These are phyloP conservation scores for Yamadazyma triangularis DNA, from an alignment of 1,139 yeast species.

Conservation along the genomic window DNA sequence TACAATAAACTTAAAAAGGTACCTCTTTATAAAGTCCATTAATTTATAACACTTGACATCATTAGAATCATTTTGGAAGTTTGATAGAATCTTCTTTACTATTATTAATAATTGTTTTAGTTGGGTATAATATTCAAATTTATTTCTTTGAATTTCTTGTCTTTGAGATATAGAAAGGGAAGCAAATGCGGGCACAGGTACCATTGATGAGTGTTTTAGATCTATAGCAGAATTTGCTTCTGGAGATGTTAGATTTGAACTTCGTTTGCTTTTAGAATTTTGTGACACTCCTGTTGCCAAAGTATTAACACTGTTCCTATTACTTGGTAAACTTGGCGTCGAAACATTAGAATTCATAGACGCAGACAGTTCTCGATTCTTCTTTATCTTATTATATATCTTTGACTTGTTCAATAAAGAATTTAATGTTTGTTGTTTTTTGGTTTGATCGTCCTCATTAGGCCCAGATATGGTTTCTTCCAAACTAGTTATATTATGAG, in stretches of 20 bases:
- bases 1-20: slow-evolving; percentile 34
- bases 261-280: slow-evolving; percentile 7
- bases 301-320: slow-evolving; percentile 16
- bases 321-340: slow-evolving; percentile 7
- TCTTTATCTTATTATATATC: slow-evolving; percentile 35
- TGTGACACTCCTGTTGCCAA: slow-evolving; percentile 11
- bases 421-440: slow-evolving; percentile 24
- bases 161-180: slow-evolving; percentile 18
- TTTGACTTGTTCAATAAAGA: slow-evolving; percentile 33
- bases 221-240: slow-evolving; percentile 5
- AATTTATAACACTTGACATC: slow-evolving; percentile 21
- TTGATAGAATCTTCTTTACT: slow-evolving; percentile 12
- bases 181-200: slow-evolving; percentile 9
- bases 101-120: slow-evolving; percentile 16
- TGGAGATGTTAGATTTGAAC: slow-evolving; percentile 7
- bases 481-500: neutral
- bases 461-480: neutral
- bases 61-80: slow-evolving; percentile 8
- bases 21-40: slow-evolving; percentile 35
- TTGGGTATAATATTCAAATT: slow-evolving; percentile 36
- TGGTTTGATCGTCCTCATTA: slow-evolving; percentile 12
- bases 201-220: slow-evolving; percentile 7
- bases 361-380: slow-evolving; percentile 35
- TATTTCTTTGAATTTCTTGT: slow-evolving; percentile 29
- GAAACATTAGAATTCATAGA: slow-evolving; percentile 26